Evolutionary conservation across 108 stramenopile genomes (phyloP).

Genomic region (Pseudonitzschia multistriata): DNA sequence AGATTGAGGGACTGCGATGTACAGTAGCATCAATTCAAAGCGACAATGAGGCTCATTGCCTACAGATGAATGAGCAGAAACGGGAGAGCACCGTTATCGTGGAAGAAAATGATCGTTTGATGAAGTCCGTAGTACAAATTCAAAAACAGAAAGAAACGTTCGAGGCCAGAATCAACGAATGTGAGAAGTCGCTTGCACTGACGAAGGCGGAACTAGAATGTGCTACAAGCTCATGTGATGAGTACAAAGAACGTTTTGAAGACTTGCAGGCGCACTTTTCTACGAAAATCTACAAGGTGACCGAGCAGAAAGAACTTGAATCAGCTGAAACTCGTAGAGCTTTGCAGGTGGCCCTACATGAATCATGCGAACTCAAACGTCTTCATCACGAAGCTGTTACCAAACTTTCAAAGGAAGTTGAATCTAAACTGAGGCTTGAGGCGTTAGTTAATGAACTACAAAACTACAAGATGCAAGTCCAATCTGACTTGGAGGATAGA

Average conservation of each 20-base stretch:
- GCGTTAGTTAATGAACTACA: constrained; percentile 1
- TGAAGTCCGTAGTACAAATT: constrained; percentile 1
- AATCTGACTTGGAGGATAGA: constrained; percentile 25
- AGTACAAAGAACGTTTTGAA: constrained; percentile 4
- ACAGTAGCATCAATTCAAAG: neutral
- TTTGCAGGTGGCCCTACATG: constrained; percentile 2
- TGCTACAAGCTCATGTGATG: neutral
- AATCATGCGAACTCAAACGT: neutral
- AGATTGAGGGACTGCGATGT: constrained; percentile 8
- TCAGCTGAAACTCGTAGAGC: constrained; percentile 11
- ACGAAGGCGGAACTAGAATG: constrained; percentile 5
- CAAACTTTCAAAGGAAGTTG: constrained; percentile 6
- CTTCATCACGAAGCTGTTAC: neutral
- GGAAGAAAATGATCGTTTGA: constrained; percentile 1
- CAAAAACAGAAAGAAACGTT: constrained; percentile 5
- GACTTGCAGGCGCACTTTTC: neutral
- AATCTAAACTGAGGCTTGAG: constrained; percentile 10
- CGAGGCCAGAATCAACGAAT: constrained; percentile 2
- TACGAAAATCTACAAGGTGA: neutral
- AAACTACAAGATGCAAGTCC: neutral
- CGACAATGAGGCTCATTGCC: constrained; percentile 10
- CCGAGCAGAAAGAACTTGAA: constrained; percentile 8
- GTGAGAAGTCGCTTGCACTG: neutral
- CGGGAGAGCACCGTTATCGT: neutral
- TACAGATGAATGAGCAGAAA: neutral